phyloP scores from a whole-genome alignment of 192 early-diverging fungal species.

The Funneliformis mosseae region DNA sequence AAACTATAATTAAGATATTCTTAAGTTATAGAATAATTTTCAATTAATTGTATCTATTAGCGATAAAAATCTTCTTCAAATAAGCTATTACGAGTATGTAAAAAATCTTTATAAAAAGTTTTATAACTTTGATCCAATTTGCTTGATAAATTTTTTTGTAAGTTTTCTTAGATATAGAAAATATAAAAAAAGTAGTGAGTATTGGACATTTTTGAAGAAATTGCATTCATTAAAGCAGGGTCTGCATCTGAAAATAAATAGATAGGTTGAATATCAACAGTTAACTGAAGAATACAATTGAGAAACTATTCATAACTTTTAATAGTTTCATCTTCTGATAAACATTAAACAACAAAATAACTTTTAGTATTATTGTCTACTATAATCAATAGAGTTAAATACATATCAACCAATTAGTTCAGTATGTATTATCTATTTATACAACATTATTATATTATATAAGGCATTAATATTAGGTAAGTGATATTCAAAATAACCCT shows the following conservation, averaged over 20 bases:
- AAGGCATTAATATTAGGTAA: not conserved
- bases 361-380: not conserved
- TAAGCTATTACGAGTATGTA: not conserved
- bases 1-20: not conserved
- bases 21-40: not conserved
- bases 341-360: not conserved
- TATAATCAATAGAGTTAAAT: not conserved
- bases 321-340: not conserved
- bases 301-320: not conserved
- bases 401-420: not conserved
- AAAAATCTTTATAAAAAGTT: not conserved
- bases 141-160: not conserved
- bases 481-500: not conserved
- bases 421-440: not conserved
- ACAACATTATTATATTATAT: not conserved
- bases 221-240: not conserved
- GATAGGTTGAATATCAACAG: too few relatives aligned
- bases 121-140: not conserved
- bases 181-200: not conserved
- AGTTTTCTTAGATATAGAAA: not conserved
- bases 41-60: not conserved
- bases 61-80: not conserved
- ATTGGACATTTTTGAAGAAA: not conserved
- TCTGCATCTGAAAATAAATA: not conserved
- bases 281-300: not conserved